Percentiles rank a stretch among this genome's conserved stretches.
These are phyloP conservation scores for Calonectria crousiana DNA, from an alignment of 2,329 filamentous ascomycete genomes.

Conservation along the genomic window DNA sequence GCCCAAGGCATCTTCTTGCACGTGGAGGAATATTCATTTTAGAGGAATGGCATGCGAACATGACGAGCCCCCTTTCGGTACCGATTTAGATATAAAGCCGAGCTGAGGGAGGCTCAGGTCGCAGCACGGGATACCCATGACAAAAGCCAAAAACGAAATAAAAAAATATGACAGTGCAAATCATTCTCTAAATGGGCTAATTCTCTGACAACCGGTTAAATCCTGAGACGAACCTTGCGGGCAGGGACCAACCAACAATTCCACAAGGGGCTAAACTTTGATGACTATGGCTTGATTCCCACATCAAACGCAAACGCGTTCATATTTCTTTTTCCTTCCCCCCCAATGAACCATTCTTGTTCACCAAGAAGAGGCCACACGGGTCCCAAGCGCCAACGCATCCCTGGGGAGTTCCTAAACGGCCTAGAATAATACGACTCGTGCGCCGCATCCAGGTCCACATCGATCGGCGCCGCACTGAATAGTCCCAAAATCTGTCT, in stretches of 20 bases:
- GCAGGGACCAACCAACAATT: neutral
- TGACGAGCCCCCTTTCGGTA: neutral
- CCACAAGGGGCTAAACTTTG: neutral
- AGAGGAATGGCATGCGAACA: conserved; percentile 20
- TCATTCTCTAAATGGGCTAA: neutral
- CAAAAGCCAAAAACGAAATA: neutral
- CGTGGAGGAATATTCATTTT: conserved; percentile 71
- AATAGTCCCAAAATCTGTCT: conserved; percentile 21
- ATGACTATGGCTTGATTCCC: neutral
- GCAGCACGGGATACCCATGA: neutral
- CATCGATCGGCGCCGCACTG: conserved; percentile 18
- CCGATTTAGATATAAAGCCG: conserved; percentile 8
- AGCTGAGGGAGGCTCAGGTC: neutral
- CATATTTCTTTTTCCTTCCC: neutral
- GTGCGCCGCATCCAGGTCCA: conserved; percentile 18
- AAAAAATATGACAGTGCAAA: conserved; percentile 10
- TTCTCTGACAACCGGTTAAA: neutral
- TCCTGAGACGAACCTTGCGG: conserved; percentile 4
- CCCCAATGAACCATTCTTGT: neutral
- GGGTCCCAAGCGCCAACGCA: neutral
- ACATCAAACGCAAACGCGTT: neutral
- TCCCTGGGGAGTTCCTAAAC: conserved; percentile 21
- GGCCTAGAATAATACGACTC: conserved; percentile 25
- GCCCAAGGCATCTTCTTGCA: conserved; percentile 72
- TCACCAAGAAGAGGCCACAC: neutral